These are phyloP conservation scores for Citrullus mucosospermus DNA, from an alignment of 306 rosid genomes.

Conservation along the genomic window DNA sequence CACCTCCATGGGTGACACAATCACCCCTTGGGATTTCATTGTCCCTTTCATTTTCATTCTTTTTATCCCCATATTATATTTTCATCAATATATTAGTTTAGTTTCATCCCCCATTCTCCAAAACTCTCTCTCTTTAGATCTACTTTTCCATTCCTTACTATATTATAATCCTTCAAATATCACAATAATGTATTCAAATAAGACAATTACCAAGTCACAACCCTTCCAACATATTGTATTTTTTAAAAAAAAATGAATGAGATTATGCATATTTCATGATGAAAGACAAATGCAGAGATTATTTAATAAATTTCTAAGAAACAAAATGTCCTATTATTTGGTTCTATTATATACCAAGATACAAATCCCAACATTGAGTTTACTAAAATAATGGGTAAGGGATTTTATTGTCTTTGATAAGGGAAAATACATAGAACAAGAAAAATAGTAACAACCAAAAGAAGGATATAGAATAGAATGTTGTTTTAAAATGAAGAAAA, in stretches of 20 bases:
- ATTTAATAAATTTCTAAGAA: not conserved
- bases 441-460: not conserved
- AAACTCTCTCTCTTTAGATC: not conserved
- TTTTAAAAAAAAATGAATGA: not conserved
- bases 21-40: constrained; percentile 21
- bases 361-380: not conserved
- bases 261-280: not conserved
- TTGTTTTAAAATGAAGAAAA: not conserved
- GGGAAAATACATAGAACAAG: not conserved
- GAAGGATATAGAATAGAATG: not conserved
- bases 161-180: not conserved
- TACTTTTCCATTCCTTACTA: not conserved
- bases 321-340: not conserved
- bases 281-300: not conserved
- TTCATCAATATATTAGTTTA: not conserved
- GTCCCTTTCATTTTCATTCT: constrained; percentile 2
- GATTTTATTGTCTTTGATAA: not conserved
- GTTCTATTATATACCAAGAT: not conserved
- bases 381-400: not conserved
- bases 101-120: not conserved
- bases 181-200: not conserved
- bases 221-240: not conserved
- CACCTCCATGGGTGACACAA: constrained; percentile 14
- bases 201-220: not conserved
- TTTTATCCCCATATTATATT: not conserved